phyloP scores from a whole-genome alignment of 2,329 filamentous ascomycete genomes.

The Didymella keratinophila region DNA sequence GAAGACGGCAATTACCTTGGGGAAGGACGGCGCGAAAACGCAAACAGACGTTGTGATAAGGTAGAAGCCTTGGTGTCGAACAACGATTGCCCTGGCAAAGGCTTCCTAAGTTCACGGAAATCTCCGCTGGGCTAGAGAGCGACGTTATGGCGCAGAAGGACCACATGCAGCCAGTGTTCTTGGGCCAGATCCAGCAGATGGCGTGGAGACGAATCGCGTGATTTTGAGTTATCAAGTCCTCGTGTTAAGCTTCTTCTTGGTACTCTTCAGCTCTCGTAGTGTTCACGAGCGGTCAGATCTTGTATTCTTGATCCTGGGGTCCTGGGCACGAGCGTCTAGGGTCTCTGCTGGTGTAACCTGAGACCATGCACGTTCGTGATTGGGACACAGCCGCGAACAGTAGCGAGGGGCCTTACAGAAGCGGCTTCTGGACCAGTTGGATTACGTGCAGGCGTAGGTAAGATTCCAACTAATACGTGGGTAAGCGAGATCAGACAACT shows the following conservation, averaged over 20 bases:
- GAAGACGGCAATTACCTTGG: background rate
- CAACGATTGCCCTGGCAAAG: background rate
- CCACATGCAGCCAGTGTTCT: slow-evolving; percentile 3
- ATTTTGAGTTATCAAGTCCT: background rate
- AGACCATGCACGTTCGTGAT: slow-evolving; percentile 6
- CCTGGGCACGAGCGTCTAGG: background rate
- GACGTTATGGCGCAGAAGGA: background rate
- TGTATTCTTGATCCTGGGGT: slow-evolving; percentile 1
- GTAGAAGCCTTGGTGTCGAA: background rate
- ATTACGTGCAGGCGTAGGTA: slow-evolving; percentile 15
- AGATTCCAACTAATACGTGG: slow-evolving; percentile 14
- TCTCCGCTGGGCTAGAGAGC: background rate
- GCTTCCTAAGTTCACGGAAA: background rate
- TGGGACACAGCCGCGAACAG: slow-evolving; percentile 5
- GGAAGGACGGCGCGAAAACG: background rate
- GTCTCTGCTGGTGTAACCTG: background rate
- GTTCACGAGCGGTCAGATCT: background rate
- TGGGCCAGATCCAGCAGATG: slow-evolving; percentile 2
- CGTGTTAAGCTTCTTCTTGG: background rate
- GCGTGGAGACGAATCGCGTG: background rate
- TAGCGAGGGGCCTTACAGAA: slow-evolving; percentile 7
- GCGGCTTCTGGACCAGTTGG: slow-evolving; percentile 8
- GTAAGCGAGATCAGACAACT: slow-evolving; percentile 18
- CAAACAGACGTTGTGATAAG: background rate
- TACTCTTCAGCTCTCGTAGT: background rate